phyloP scores from a whole-genome alignment of 2,329 filamentous ascomycete genomes.

The Bimuria novae-zelandiae region DNA sequence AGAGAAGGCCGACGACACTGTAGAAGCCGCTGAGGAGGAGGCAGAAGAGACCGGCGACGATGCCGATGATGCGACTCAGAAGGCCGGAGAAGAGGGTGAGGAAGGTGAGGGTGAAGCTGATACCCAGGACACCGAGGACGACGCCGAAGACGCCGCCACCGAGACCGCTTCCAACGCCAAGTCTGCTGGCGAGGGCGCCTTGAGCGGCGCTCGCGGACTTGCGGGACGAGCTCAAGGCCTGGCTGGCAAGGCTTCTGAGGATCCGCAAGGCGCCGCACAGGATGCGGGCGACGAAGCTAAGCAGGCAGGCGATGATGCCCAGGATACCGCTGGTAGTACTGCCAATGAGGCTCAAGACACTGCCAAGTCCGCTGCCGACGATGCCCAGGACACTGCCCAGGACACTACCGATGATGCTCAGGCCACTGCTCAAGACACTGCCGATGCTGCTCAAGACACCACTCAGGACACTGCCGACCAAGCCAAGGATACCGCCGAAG shows the following conservation, averaged over 20 bases:
- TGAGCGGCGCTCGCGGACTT: constrained; percentile 52
- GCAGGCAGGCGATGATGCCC: constrained; percentile 40
- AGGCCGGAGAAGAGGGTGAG: constrained; percentile 23
- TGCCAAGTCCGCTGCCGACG: constrained; percentile 26
- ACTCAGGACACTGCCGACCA: constrained; percentile 21
- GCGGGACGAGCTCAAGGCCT: constrained; percentile 54
- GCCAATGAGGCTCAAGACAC: constrained; percentile 32
- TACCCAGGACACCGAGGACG: constrained; percentile 41
- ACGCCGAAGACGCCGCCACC: constrained; percentile 41
- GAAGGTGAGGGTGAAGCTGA: constrained; percentile 22
- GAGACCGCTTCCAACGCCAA: constrained; percentile 43
- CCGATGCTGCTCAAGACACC: too few species aligned
- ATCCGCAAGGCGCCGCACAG: constrained; percentile 44
- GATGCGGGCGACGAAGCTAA: constrained; percentile 45
- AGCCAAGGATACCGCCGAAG: constrained; percentile 31
- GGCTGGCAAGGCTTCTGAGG: constrained; percentile 49
- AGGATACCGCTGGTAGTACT: constrained; percentile 38
- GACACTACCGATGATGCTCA: constrained; percentile 22
- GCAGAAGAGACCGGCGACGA: constrained; percentile 54
- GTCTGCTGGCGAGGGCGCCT: constrained; percentile 44
- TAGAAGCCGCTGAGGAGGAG: constrained; percentile 39
- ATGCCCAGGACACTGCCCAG: constrained; percentile 25
- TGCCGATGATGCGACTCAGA: constrained; percentile 16
- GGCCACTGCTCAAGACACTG: constrained; percentile 37
- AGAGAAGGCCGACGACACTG: constrained; percentile 22